Base-by-base conservation (phyloP, 306 rosid species). In the Boehmeria nivea region DNA sequence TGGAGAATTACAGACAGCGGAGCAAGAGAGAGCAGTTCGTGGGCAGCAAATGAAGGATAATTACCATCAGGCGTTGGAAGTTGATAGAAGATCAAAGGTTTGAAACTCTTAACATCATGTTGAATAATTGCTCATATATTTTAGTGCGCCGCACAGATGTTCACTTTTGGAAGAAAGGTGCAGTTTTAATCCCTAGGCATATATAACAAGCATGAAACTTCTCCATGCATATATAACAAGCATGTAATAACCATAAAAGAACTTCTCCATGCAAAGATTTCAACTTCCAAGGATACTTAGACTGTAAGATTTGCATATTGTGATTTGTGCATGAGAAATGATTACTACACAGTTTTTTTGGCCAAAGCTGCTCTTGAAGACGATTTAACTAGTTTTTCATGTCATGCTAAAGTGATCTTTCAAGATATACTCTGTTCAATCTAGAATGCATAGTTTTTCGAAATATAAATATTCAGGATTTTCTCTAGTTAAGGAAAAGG, bases 1-100 rank as follows among this genome's bases (percentile, higher is more conserved):
- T 72, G 60, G 61, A 50, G 51, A 59, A 54, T 76, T 67, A 40
- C 71, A 85, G 97, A 78, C 74, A n/a, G 88, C 84, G 31, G 83
- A 80, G 79, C 64, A 76, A 75, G 97, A 89, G 71, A 49, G 67
- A 47, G 83, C 69, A 28, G 49, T 54, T 2, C 78, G 79, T 6
- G 83, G 76, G 58, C 57, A 48, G 69, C 60, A 31, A 24, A 33
- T 55, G 24, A 63, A 44, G 20, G 54, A 59, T n/a, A 40, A 40
- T 31, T 60, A 68, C 61, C 66, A 26, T 59, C 62, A 64, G 45
- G 76, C 51, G 31, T 16, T 48, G 10, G 68, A 54, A 59, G 43
- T 23, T 11, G 25, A 26, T 50, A 61, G 67, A 51, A 46, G 68
- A 74, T 54, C 66, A 60, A 77, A 78, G 86, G 91, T 88, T 54